phyloP scores from a whole-genome alignment of 78 protist genomes.

The Protostelium mycophagum region DNA sequence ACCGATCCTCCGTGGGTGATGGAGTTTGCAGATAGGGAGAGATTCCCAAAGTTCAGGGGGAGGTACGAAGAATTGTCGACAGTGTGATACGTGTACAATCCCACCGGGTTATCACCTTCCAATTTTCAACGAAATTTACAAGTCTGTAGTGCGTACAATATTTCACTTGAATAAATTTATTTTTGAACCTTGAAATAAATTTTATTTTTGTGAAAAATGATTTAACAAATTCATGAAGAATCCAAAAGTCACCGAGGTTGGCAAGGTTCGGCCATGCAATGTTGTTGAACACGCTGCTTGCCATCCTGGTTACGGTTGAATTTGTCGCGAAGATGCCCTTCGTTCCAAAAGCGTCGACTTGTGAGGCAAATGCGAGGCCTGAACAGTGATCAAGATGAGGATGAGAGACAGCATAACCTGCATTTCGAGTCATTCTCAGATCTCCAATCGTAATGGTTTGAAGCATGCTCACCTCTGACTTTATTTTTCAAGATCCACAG shows the following conservation, averaged over 20 bases:
- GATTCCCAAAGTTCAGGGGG: neutral
- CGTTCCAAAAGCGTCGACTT: neutral
- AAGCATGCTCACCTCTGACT: neutral
- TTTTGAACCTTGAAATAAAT: too few species aligned
- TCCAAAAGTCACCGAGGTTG: neutral
- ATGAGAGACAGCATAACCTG: neutral
- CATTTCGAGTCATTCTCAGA: neutral
- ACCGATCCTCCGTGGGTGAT: neutral
- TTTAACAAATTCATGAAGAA: too few species aligned
- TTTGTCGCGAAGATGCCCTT: neutral
- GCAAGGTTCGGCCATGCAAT: neutral
- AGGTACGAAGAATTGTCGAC: neutral
- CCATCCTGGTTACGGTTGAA: neutral
- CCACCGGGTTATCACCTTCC: neutral
- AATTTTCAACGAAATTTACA: too few species aligned
- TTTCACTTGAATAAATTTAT: too few species aligned
- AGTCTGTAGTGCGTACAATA: too few species aligned
- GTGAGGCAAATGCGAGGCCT: neutral
- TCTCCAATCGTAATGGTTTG: neutral
- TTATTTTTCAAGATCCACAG: neutral
- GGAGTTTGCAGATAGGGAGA: neutral
- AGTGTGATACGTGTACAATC: neutral
- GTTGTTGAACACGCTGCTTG: neutral
- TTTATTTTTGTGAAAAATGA: too few species aligned
- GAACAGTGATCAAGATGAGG: neutral